Percentiles rank a stretch among this genome's conserved stretches.
Conservation (phyloP, 176 grass and related monocot genomes). For the Juncus effusus region DNA sequence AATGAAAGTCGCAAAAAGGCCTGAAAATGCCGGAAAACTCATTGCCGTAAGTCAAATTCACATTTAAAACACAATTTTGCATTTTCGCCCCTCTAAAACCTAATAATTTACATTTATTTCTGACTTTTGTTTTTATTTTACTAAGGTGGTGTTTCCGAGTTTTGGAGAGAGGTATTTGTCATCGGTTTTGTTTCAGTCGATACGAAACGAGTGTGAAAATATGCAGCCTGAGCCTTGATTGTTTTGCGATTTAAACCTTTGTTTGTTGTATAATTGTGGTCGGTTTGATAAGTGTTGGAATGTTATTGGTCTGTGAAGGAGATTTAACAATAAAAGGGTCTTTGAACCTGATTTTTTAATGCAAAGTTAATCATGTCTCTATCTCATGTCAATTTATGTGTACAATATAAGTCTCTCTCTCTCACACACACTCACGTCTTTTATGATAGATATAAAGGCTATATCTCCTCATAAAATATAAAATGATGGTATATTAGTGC, state of each 20-base stretch:
- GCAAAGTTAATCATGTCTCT: no score
- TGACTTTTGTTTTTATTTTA: slow-evolving; percentile 13
- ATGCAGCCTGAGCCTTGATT: slow-evolving; percentile 83
- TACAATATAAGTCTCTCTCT: no score
- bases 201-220: slow-evolving; percentile 80
- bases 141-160: slow-evolving; percentile 82
- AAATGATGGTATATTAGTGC: no score
- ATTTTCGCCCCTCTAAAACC: background rate
- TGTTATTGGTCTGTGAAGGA: no score
- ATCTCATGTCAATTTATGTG: no score
- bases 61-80: slow-evolving; percentile 9
- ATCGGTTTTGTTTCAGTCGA: slow-evolving; percentile 67
- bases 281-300: background rate
- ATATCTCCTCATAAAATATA: no score
- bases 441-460: no score
- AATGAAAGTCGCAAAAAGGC: slow-evolving; percentile 68
- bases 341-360: no score
- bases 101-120: background rate
- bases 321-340: no score
- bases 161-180: slow-evolving; percentile 98
- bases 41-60: slow-evolving; percentile 46
- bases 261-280: slow-evolving; percentile 9
- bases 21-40: slow-evolving; percentile 91
- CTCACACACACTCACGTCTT: no score
- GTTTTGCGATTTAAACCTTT: background rate